Evolutionary conservation across 805 yeast species (phyloP), one percentile per base, ranked within the genome.

Genomic region (Kluyveromyces lactis): DNA sequence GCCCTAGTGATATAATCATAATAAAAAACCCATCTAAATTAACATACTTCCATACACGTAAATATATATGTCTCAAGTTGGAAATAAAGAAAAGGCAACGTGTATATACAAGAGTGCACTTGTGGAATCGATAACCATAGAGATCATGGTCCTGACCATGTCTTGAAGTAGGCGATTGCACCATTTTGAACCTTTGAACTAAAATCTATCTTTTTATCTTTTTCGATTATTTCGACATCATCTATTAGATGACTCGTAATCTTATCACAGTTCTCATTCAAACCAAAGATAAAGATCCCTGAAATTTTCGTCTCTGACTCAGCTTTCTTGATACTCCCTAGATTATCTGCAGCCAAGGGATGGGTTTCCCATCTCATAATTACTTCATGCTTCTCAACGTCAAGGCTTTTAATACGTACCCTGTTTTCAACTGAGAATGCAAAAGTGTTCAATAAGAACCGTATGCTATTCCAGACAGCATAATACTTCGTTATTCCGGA

Each of bases 201-300:
- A 17, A 34, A 17, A 15, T 48, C 42, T 17, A 49, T 31, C 35
- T 48, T 52, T 23, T 46, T 50, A 13, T 62, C 61, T 32, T 56
- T 68, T 49, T 79, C 83, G 18, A 75, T 58, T 32, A 79, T 65
- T 43, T 79, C 80, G 41, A 82, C 67, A 48, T 78, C 72, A 48
- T 82, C 90, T 24, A 82, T 68, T 2, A 83, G 77, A 52, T 81
- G 85, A 4, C 77, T 84, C 5, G 66, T 33, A 26, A 82, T 73
- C 43, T 65, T 55, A 42, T 73, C 69, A 52, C 79, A 77, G n/a
- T 64, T 61, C 18, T 68, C 68, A 49, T 70, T 75, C 42, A 82
- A 63, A 51, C 81, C 89, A 52, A 81, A 81, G 6, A 79, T 67
- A 50, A 81, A 81, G 2, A 77, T 55, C 1, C 89, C 90, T 26